These are phyloP conservation scores for Sphaerulina vaccinii DNA, from an alignment of 2,329 filamentous ascomycete species.

Conservation along the genomic window DNA sequence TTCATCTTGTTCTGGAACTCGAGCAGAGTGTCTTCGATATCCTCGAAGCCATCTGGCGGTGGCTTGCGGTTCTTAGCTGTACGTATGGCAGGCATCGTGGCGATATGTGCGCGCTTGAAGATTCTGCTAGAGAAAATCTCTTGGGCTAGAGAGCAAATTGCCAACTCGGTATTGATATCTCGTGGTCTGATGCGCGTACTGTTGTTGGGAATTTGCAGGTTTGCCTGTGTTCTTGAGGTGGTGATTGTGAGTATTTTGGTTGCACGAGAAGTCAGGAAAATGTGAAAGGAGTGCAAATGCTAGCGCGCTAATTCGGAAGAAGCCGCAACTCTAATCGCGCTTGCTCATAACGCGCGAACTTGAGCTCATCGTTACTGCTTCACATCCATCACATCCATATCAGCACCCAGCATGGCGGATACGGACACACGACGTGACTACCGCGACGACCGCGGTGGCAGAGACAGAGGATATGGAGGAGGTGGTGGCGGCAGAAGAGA, in stretches of 20 bases:
- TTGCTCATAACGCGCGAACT: not conserved
- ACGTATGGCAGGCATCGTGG: slow-evolving; percentile 71
- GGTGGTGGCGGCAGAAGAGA: slow-evolving; percentile 17
- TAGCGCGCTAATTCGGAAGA: too few species aligned
- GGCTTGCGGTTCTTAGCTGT: slow-evolving; percentile 75
- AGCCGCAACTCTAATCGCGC: too few species aligned
- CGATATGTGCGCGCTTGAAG: not conserved
- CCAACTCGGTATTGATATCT: too few species aligned
- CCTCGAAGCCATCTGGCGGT: slow-evolving; percentile 80
- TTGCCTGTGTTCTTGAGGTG: too few species aligned
- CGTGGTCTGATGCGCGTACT: too few species aligned
- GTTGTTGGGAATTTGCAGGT: too few species aligned
- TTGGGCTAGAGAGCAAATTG: too few species aligned
- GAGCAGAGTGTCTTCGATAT: slow-evolving; percentile 82
- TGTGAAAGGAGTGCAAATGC: too few species aligned
- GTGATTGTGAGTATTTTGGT: too few species aligned
- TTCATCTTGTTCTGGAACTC: slow-evolving; percentile 91
- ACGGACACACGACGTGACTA: slow-evolving; percentile 34
- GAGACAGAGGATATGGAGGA: slow-evolving; percentile 35
- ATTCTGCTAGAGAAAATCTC: not conserved
- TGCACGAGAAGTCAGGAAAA: too few species aligned
- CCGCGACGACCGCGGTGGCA: slow-evolving; percentile 22
- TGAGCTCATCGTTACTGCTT: not conserved
- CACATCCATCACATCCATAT: not conserved
- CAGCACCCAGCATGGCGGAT: slow-evolving; percentile 32